Evolutionary conservation across 805 yeast genomes (phyloP).

Genomic region (Candida tammaniensis): DNA sequence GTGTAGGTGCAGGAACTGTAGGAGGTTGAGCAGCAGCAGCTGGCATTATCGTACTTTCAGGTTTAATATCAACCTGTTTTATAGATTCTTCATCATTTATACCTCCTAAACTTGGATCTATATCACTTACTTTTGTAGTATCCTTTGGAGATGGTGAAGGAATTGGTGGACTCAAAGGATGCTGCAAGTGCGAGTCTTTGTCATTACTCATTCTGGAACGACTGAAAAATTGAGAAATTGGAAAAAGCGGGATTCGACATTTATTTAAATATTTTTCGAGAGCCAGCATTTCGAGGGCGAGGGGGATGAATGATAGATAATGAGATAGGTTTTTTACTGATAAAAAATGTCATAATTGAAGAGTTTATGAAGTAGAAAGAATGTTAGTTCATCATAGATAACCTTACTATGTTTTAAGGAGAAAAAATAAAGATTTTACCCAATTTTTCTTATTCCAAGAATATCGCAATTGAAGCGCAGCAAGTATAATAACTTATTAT

Average conservation of each 20-base stretch:
- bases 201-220: constrained; percentile 1
- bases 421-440: no score
- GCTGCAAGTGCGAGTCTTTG: background rate
- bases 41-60: no score
- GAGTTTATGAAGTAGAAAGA: no score
- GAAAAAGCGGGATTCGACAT: no score
- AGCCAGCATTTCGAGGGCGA: background rate
- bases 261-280: constrained; percentile 6
- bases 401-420: no score
- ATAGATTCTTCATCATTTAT: background rate
- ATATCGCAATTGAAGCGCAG: no score
- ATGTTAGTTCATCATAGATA: no score
- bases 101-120: background rate
- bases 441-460: no score
- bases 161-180: constrained; percentile 28
- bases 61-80: constrained; percentile 1
- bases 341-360: no score
- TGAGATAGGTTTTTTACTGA: no score
- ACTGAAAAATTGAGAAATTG: constrained; percentile 3
- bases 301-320: background rate
- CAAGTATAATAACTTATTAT: no score
- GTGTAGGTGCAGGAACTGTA: constrained; percentile 65
- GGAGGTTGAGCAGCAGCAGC: constrained; percentile 8
- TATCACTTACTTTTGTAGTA: background rate
- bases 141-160: constrained; percentile 39